Conservation (phyloP, 108 stramenopile species). For the Poteriospumella lacustris region DNA sequence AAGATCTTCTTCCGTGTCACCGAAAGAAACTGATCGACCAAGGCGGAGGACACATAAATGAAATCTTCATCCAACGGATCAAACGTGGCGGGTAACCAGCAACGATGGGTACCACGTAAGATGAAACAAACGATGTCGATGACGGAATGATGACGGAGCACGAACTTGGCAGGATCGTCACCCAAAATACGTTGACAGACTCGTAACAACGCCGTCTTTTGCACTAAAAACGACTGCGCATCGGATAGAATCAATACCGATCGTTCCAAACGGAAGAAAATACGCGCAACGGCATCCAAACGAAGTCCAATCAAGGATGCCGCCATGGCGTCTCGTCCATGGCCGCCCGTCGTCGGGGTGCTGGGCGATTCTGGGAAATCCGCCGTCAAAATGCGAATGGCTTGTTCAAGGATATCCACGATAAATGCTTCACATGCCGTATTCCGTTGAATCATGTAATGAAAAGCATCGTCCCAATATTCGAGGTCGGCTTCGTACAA, state of each 20-base stretch:
- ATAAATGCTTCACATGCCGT: too few relatives aligned
- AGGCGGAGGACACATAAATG: background rate
- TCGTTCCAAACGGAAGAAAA: background rate
- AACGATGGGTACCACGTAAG: background rate
- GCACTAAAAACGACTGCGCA: background rate
- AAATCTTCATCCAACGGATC: background rate
- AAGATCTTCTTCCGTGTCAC: background rate
- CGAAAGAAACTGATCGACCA: background rate
- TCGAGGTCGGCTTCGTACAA: too few relatives aligned
- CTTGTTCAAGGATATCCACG: too few relatives aligned
- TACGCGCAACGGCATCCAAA: too few relatives aligned
- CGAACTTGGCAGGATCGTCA: background rate
- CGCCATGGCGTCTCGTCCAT: too few relatives aligned
- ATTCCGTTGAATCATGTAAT: too few relatives aligned
- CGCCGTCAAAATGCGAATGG: too few relatives aligned
- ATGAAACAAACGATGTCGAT: background rate
- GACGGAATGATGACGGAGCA: background rate
- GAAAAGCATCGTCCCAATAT: too few relatives aligned
- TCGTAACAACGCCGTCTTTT: background rate
- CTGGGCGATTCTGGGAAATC: too few relatives aligned
- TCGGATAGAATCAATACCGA: background rate
- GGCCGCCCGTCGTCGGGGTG: too few relatives aligned
- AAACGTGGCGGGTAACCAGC: background rate
- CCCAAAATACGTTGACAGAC: background rate
- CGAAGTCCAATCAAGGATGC: too few relatives aligned